Percentiles rank a stretch among this genome's conserved stretches.
phyloP scores from a whole-genome alignment of 805 yeast genomes.

The Maudiozyma bulderi region DNA sequence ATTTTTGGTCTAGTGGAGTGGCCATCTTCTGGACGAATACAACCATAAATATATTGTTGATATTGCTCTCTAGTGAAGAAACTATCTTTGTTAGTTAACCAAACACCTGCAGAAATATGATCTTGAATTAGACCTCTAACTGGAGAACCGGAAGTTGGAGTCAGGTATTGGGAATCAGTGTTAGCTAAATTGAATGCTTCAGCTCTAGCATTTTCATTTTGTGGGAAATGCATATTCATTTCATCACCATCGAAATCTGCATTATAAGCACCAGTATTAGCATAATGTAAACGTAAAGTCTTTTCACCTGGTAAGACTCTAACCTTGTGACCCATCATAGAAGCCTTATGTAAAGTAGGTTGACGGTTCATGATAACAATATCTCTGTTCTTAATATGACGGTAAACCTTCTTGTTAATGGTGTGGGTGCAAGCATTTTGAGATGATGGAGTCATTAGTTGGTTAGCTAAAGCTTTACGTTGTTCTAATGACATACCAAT shows the following conservation, averaged over 20 bases:
- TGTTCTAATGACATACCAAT: conserved; percentile 88
- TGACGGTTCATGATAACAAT: conserved; percentile 98
- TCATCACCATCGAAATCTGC: conserved; percentile 99
- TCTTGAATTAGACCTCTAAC: conserved; percentile 98
- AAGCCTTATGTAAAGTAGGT: conserved; percentile 97
- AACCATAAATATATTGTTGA: conserved; percentile 88
- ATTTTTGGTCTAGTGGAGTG: conserved; percentile 67
- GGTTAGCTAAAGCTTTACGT: conserved; percentile 90
- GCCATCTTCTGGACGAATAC: conserved; percentile 95
- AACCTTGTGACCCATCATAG: conserved; percentile 99
- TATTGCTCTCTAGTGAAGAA: conserved; percentile 86
- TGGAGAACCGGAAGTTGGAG: conserved; percentile 98
- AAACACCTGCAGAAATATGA: conserved; percentile 97
- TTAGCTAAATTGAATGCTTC: conserved; percentile 93
- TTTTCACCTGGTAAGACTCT: conserved; percentile 96
- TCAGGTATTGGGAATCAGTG: conserved; percentile 93
- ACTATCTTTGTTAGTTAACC: conserved; percentile 90
- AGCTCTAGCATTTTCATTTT: conserved; percentile 92
- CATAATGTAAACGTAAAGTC: conserved; percentile 92
- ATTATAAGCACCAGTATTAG: conserved; percentile 97
- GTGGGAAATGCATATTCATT: conserved; percentile 99
- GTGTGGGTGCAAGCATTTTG: conserved; percentile 44
- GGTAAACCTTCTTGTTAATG: conserved; percentile 81
- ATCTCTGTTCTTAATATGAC: conserved; percentile 92
- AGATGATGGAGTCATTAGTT: conserved; percentile 76